A percentile compares a stretch with the other conserved stretches of the same genome.
These are phyloP conservation scores for Paspalum notatum DNA, from an alignment of 176 grass and related monocot species.

Conservation along the genomic window DNA sequence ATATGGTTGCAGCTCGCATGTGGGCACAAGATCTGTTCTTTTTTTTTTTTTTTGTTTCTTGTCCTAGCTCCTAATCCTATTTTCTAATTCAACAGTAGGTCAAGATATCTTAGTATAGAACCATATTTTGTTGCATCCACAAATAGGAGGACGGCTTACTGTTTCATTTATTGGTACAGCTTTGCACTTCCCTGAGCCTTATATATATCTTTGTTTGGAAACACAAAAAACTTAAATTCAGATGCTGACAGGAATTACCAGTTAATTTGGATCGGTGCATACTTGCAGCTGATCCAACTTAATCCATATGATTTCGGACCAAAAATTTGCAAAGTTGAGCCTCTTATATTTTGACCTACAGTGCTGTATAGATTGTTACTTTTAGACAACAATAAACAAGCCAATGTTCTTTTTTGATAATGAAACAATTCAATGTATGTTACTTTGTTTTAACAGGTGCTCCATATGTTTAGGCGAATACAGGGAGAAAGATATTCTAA, in stretches of 20 bases:
- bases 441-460: constrained; percentile 56
- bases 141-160: background rate
- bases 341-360: background rate
- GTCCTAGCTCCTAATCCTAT: background rate
- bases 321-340: background rate
- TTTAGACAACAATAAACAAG: background rate
- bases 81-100: constrained; percentile 6
- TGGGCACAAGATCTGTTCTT: background rate
- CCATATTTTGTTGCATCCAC: background rate
- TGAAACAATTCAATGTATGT: background rate
- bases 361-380: background rate
- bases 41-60: background rate
- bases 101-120: background rate
- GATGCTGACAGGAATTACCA: constrained; percentile 8
- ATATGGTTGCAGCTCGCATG: background rate
- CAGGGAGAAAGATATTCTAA: constrained; percentile 71
- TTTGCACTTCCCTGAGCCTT: background rate
- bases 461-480: constrained; percentile 94
- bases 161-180: background rate
- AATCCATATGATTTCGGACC: background rate
- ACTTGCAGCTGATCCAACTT: background rate
- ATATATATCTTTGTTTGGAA: constrained; percentile 5
- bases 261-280: background rate
- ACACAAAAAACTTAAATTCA: background rate
- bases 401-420: background rate